A percentile compares a stretch with the other conserved stretches of the same genome.
phyloP scores from a whole-genome alignment of 805 yeast genomes.

The Pichia manshurica region DNA sequence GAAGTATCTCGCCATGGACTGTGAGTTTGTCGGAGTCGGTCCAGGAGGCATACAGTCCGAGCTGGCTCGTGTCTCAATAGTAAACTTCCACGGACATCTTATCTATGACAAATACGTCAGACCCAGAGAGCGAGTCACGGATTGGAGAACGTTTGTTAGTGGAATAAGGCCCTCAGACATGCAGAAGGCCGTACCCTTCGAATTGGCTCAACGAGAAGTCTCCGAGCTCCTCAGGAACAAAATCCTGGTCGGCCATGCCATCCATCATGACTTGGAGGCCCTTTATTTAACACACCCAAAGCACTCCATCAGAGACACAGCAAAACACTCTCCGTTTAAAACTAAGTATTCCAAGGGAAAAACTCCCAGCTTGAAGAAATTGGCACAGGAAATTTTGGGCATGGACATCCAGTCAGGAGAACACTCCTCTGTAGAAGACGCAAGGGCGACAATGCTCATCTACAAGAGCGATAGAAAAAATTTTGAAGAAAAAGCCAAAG shows the following conservation, averaged over 20 bases:
- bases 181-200: constrained; percentile 59
- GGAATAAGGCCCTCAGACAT: constrained; percentile 73
- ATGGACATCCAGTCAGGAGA: constrained; percentile 63
- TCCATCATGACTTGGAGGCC: constrained; percentile 70
- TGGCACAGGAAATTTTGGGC: constrained; percentile 51
- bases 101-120: constrained; percentile 69
- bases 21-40: constrained; percentile 93
- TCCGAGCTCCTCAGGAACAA: constrained; percentile 47
- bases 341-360: constrained; percentile 55
- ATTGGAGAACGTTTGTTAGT: constrained; percentile 91
- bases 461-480: constrained; percentile 57
- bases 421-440: constrained; percentile 90
- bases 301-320: constrained; percentile 64
- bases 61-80: constrained; percentile 82
- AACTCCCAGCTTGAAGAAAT: constrained; percentile 66
- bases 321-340: constrained; percentile 54
- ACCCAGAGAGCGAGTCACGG: constrained; percentile 72
- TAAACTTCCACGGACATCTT: constrained; percentile 71
- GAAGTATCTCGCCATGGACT: constrained; percentile 75
- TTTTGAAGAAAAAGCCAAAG: constrained; percentile 40
- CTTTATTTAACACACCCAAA: constrained; percentile 65
- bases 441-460: constrained; percentile 80
- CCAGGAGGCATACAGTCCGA: constrained; percentile 63
- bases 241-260: constrained; percentile 78
- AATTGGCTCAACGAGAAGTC: constrained; percentile 57